Evolutionary conservation across 2,329 filamentous ascomycete genomes (phyloP).

Genomic region (Penicillium expansum): DNA sequence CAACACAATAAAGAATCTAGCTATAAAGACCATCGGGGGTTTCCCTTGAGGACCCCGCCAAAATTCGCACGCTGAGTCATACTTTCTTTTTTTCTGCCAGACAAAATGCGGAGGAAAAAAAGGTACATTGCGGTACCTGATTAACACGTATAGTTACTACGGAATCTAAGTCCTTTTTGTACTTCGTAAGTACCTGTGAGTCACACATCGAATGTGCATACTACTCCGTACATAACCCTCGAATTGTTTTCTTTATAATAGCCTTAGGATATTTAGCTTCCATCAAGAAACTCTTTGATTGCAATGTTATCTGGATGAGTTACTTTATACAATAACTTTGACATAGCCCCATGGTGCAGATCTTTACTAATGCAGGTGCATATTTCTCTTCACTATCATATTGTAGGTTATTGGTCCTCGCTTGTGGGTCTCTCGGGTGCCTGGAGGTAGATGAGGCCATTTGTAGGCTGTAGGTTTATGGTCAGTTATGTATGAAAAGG

Average conservation of each 20-base stretch:
- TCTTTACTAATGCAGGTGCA: neutral
- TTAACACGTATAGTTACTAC: neutral
- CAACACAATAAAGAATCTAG: neutral
- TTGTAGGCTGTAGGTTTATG: conserved; percentile 53
- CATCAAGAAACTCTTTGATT: neutral
- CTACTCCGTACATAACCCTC: no score
- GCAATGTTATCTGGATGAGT: neutral
- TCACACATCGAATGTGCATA: neutral
- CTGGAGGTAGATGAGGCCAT: conserved; percentile 63
- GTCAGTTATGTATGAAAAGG: conserved; percentile 3
- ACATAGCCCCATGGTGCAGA: neutral
- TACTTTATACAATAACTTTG: neutral
- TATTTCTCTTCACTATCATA: neutral
- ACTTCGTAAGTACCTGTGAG: neutral
- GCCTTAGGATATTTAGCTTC: neutral
- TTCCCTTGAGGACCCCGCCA: conserved; percentile 13
- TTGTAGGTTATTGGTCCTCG: neutral
- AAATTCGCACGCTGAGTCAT: conserved; percentile 27
- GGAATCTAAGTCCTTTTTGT: neutral
- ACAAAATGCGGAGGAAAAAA: conserved; percentile 12
- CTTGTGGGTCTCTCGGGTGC: conserved; percentile 26
- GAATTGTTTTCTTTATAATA: no score
- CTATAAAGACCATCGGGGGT: neutral
- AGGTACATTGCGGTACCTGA: neutral
- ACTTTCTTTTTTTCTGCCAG: conserved; percentile 20